phyloP scores from a whole-genome alignment of 768 basidiomycete genomes.

The Candolleomyces eurysporus region DNA sequence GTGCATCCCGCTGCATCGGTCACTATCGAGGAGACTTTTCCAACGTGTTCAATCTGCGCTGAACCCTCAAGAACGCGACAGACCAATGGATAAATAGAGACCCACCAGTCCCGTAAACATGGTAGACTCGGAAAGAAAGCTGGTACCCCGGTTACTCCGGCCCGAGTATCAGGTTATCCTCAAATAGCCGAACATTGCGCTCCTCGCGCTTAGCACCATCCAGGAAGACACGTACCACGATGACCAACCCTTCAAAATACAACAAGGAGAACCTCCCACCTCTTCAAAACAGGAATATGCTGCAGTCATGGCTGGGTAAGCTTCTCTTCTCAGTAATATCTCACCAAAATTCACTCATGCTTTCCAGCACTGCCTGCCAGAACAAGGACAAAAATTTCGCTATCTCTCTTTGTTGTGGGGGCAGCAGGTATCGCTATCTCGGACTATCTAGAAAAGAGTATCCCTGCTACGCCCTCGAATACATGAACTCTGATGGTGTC shows the following conservation, averaged over 20 bases:
- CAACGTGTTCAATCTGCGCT: slow-evolving; percentile 83
- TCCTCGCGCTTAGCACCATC: background rate
- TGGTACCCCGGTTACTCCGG: no score
- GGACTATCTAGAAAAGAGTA: slow-evolving; percentile 47
- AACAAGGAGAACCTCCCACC: slow-evolving; percentile 11
- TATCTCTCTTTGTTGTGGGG: slow-evolving; percentile 47
- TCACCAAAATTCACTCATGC: slow-evolving; percentile 9
- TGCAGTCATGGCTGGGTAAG: slow-evolving; percentile 40
- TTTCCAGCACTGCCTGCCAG: slow-evolving; percentile 49
- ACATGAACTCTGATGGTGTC: background rate
- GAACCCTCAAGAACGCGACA: slow-evolving; percentile 2
- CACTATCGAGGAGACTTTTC: slow-evolving; percentile 63
- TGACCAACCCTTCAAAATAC: slow-evolving; percentile 5
- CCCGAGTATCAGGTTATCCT: no score
- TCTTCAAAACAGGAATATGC: slow-evolving; percentile 27
- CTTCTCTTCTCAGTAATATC: background rate
- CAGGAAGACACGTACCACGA: background rate
- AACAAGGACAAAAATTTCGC: slow-evolving; percentile 51
- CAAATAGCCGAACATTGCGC: background rate
- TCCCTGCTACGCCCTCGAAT: slow-evolving; percentile 21
- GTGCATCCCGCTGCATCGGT: slow-evolving; percentile 77
- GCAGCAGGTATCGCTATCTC: slow-evolving; percentile 46
- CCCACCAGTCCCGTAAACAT: slow-evolving; percentile 85
- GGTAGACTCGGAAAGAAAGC: slow-evolving; percentile 3
- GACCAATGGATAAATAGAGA: background rate